phyloP scores from a whole-genome alignment of 176 grass and related monocot genomes.

The Cymbopogon citratus region DNA sequence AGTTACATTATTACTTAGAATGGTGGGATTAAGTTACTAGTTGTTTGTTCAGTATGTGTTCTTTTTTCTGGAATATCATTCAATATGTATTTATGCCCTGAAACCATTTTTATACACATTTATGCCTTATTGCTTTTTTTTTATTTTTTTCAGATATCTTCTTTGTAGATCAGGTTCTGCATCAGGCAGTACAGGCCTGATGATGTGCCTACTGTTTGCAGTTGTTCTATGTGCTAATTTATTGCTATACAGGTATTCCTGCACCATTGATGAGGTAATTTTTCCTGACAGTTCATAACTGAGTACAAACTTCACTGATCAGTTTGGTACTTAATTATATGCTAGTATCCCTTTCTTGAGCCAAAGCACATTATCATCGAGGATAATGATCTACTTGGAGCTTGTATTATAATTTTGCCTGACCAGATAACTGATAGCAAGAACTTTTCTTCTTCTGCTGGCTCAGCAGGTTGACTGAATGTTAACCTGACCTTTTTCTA shows the following conservation, averaged over 20 bases:
- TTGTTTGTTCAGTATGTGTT: not conserved
- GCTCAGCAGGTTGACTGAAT: not conserved
- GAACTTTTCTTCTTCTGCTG: not conserved
- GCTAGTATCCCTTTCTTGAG: not conserved
- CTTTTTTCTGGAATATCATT: not conserved
- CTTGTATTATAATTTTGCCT: not conserved
- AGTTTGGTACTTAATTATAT: not conserved
- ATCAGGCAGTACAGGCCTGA: not conserved
- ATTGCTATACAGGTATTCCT: not conserved
- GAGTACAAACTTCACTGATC: not conserved
- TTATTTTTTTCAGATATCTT: not conserved
- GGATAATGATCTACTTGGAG: not conserved
- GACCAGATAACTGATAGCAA: not conserved
- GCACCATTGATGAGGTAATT: not conserved
- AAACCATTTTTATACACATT: not conserved
- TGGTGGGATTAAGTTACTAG: not conserved
- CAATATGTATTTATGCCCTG: slow-evolving; percentile 3
- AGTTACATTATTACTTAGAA: not conserved
- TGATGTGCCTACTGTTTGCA: not conserved
- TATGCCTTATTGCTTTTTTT: not conserved
- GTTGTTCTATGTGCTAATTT: slow-evolving; percentile 7
- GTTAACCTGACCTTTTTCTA: not conserved
- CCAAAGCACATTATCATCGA: not conserved
- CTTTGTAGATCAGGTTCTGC: not conserved
- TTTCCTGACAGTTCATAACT: not conserved